Percentiles rank a stretch among this genome's conserved stretches.
Conservation (phyloP, 1,284 basidiomycete species). For the Trichosporon asahii region DNA sequence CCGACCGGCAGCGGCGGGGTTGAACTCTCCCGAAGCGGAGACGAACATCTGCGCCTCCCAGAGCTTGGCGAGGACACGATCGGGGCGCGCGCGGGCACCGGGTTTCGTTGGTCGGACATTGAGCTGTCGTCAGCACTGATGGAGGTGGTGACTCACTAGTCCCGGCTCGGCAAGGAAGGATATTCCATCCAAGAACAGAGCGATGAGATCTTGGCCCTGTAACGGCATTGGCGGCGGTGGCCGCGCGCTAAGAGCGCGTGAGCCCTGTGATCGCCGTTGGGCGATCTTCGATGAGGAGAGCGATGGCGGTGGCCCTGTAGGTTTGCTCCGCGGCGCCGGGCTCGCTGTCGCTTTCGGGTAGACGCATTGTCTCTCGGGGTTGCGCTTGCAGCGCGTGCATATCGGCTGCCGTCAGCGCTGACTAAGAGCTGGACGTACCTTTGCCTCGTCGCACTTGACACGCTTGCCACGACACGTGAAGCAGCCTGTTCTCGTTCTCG, state of each 20-base stretch:
- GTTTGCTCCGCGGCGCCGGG: not conserved
- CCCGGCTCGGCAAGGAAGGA: conserved; percentile 13
- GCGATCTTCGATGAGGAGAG: conserved; percentile 4
- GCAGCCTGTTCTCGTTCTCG: conserved; percentile 20
- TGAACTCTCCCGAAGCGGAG: conserved; percentile 7
- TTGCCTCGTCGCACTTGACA: conserved; percentile 23
- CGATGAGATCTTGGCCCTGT: conserved; percentile 12
- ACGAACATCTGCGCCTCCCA: conserved; percentile 25
- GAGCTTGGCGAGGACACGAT: conserved; percentile 22
- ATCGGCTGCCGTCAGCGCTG: conserved; percentile 12
- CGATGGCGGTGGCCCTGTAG: not conserved
- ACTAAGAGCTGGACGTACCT: not conserved
- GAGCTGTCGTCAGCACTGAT: conserved; percentile 13
- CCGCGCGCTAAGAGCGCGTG: not conserved
- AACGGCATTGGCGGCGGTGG: not conserved
- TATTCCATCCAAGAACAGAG: conserved; percentile 20
- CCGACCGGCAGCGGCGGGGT: not conserved
- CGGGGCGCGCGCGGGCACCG: conserved; percentile 16
- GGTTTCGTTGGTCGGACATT: conserved; percentile 20
- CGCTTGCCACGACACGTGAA: conserved; percentile 22
- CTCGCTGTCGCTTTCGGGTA: conserved; percentile 14
- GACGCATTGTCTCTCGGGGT: conserved; percentile 21
- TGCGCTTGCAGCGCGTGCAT: conserved; percentile 19
- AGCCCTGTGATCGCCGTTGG: not conserved
- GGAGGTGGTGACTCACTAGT: conserved; percentile 11